These are phyloP conservation scores for Nymphaea colorata DNA, from an alignment of 164 flowering plant species.

Conservation along the genomic window DNA sequence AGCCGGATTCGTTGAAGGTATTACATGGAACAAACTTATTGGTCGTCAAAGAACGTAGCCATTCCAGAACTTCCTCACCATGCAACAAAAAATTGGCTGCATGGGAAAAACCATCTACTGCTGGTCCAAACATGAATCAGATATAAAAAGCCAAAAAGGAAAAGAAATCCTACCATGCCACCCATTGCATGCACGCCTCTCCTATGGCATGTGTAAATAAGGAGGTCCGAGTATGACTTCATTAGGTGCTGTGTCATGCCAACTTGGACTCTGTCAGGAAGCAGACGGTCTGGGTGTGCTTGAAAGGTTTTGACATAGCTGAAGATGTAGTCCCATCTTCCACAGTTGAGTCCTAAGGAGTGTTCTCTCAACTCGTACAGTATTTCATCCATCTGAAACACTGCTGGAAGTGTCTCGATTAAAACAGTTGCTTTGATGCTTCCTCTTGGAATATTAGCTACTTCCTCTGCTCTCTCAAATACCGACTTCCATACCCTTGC, in stretches of 20 bases:
- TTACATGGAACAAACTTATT: too few relatives aligned
- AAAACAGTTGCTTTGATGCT: conserved; percentile 86
- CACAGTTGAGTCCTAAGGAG: conserved; percentile 84
- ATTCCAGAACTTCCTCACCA: too few relatives aligned
- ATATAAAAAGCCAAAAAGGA: neutral
- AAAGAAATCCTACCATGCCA: conserved; percentile 54
- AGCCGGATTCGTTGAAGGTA: too few relatives aligned
- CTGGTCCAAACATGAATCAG: too few relatives aligned
- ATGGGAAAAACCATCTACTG: too few relatives aligned
- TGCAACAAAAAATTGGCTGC: too few relatives aligned
- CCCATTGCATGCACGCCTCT: conserved; percentile 98
- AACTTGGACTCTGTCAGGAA: conserved; percentile 76
- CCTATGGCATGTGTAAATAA: conserved; percentile 76
- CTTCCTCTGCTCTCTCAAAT: conserved; percentile 79
- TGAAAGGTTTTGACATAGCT: conserved; percentile 93
- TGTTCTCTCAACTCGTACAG: conserved; percentile 81
- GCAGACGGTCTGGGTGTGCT: conserved; percentile 69
- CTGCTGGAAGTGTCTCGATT: conserved; percentile 92
- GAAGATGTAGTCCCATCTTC: conserved; percentile 97
- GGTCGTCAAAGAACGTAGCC: too few relatives aligned
- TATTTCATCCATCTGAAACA: conserved; percentile 89
- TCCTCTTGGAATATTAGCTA: conserved; percentile 69
- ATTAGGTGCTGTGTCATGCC: conserved; percentile 87
- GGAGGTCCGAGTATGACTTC: conserved; percentile 81
- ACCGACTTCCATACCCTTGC: conserved; percentile 77